Evolutionary conservation across 2,329 filamentous ascomycete genomes (phyloP).

Genomic region (Microdochium paspali): DNA sequence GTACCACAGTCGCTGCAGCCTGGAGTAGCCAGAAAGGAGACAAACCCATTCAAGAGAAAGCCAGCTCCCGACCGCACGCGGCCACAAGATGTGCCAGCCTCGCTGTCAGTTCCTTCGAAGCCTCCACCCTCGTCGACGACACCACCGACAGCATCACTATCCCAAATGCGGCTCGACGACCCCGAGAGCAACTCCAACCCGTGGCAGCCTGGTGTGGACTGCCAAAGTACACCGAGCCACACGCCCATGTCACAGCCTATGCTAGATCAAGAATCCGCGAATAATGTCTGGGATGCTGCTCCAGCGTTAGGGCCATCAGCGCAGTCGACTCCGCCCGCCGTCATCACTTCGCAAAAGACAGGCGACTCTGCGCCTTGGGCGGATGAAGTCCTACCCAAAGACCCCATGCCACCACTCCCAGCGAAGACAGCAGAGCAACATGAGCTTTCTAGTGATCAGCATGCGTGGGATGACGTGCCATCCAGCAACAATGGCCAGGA

Average conservation of each 20-base stretch:
- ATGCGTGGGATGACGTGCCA: conserved; percentile 41
- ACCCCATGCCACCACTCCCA: conserved; percentile 11
- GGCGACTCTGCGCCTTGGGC: conserved; percentile 31
- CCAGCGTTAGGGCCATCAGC: conserved; percentile 20
- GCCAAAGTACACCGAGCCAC: conserved; percentile 12
- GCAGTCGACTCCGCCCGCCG: conserved; percentile 19
- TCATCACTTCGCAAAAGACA: conserved; percentile 26
- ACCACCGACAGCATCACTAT: conserved; percentile 26
- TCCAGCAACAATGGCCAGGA: conserved; percentile 31
- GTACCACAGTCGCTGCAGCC: conserved; percentile 22
- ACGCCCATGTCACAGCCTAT: conserved; percentile 15
- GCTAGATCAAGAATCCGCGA: conserved; percentile 18
- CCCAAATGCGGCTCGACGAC: conserved; percentile 32
- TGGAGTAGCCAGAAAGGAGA: conserved; percentile 25
- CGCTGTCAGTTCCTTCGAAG: conserved; percentile 8
- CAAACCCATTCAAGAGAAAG: conserved; percentile 47
- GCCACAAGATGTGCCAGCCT: conserved; percentile 5
- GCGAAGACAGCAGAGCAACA: conserved; percentile 12
- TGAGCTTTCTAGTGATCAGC: conserved; percentile 29
- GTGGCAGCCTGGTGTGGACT: conserved; percentile 29
- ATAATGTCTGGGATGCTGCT: conserved; percentile 25
- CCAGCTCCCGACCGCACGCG: conserved; percentile 13
- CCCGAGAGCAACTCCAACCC: conserved; percentile 28
- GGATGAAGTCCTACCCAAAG: conserved; percentile 20
- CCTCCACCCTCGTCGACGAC: conserved; percentile 6